phyloP scores from a whole-genome alignment of 257 asterid genomes.

The Anisodus tanguticus region DNA sequence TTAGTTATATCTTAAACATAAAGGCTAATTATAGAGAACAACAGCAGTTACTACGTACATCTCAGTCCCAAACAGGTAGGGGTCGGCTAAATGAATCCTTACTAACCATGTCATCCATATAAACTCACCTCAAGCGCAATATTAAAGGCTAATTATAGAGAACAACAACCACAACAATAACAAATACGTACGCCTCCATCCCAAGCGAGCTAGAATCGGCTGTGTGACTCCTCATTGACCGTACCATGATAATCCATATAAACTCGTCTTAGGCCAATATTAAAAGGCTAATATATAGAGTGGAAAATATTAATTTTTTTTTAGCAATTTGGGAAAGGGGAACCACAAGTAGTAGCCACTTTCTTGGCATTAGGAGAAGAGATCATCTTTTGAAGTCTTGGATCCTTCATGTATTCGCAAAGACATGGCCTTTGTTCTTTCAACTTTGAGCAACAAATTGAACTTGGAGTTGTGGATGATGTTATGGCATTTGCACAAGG shows the following conservation, averaged over 20 bases:
- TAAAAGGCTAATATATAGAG: no score
- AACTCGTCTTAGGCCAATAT: neutral
- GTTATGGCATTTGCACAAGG: conserved; percentile 80
- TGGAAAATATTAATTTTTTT: neutral
- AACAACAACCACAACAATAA: neutral
- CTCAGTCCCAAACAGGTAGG: neutral
- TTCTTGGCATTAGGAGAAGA: conserved; percentile 80
- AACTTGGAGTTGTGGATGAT: conserved; percentile 56
- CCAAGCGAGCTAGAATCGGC: neutral
- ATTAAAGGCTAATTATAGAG: neutral
- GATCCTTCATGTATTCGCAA: conserved; percentile 78
- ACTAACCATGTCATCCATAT: neutral
- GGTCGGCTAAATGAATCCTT: neutral
- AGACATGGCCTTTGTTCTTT: conserved; percentile 85
- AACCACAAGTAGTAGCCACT: conserved; percentile 72
- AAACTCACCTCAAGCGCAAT: neutral
- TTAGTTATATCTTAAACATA: conserved; percentile 19
- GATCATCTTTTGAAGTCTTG: conserved; percentile 71
- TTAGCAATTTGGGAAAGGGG: conserved; percentile 80
- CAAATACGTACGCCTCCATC: neutral
- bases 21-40: neutral
- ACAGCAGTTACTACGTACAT: neutral
- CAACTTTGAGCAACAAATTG: conserved; percentile 60
- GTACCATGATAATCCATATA: neutral
- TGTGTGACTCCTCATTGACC: neutral